phyloP scores from a whole-genome alignment of 495 filamentous ascomycete species.

The Rusavskia elegans region DNA sequence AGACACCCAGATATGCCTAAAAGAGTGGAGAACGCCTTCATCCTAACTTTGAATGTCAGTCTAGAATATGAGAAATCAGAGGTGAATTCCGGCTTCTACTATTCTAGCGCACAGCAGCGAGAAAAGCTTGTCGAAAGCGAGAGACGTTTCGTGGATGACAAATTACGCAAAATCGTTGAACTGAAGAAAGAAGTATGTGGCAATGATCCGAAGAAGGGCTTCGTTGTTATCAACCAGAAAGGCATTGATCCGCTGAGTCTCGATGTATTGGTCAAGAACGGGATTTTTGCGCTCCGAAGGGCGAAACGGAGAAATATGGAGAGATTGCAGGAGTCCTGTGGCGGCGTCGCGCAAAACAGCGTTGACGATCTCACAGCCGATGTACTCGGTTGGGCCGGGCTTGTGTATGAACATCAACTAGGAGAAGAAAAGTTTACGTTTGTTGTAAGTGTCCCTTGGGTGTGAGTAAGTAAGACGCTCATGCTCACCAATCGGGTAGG shows the following conservation, averaged over 20 bases:
- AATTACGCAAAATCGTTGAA: slow-evolving; percentile 94
- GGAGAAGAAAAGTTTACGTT: slow-evolving; percentile 99
- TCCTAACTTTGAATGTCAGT: slow-evolving; percentile 90
- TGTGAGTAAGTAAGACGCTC: neutral
- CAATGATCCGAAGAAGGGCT: slow-evolving; percentile 82
- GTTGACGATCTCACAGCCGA: slow-evolving; percentile 85
- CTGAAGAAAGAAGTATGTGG: slow-evolving; percentile 97
- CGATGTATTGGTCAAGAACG: slow-evolving; percentile 93
- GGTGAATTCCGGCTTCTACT: slow-evolving; percentile 98
- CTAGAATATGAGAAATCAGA: slow-evolving; percentile 98
- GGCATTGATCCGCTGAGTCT: slow-evolving; percentile 93
- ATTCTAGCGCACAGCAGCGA: slow-evolving; percentile 87
- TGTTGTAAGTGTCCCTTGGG: slow-evolving; percentile 28
- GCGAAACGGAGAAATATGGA: slow-evolving; percentile 99
- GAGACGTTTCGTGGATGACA: slow-evolving; percentile 87
- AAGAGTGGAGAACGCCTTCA: slow-evolving; percentile 84
- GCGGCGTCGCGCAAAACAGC: slow-evolving; percentile 82
- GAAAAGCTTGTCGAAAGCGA: slow-evolving; percentile 98
- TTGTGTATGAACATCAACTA: slow-evolving; percentile 92
- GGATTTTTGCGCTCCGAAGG: slow-evolving; percentile 81
- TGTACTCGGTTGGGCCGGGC: slow-evolving; percentile 86
- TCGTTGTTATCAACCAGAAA: slow-evolving; percentile 98
- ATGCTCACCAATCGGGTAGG: slow-evolving; percentile 25
- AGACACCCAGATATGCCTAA: slow-evolving; percentile 98
- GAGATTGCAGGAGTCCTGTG: slow-evolving; percentile 84